Base-by-base conservation (phyloP, 1,284 basidiomycete genomes). In the Leccinum fallax region DNA sequence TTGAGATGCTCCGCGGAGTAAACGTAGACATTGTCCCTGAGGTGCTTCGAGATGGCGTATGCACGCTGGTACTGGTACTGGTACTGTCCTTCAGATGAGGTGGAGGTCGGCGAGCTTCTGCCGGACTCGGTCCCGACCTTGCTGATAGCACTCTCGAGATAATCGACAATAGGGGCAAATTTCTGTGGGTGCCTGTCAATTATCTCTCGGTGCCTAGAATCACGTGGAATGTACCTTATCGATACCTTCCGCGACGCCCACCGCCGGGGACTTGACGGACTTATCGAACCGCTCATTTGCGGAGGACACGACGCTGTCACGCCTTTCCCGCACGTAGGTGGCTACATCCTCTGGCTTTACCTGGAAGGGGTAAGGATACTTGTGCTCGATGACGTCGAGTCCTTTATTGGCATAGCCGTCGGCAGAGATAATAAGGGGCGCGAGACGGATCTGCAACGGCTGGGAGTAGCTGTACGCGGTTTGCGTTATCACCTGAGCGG, bases 21-120 rank as follows among this genome's bases (percentile, higher is more conserved):
- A 30, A 79, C 82, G 66, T 82, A 82, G 55, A 92, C 67, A 66
- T 87, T 83, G 67, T 86, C 85, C 63, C 80, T 82, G 64, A 91
- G 78, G 55, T 84, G 83, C 67, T 81, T 82, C 28, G 89, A 88
- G 58, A 93, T 82, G 43, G 80, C 79, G 63, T 84, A 80, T 53
- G 83, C 89, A 54, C 90, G 89, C 71, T 90, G 88, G 70, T 90
- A 90, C 74, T 93, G 91, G 68, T 84, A 90, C 71, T 88, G 80
- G 53, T 79, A 75, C 62, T 84, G 46, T 21, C 46, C 46, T 19
- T 48, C 80, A 5, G 71, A 65, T 21, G 73, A 57, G 8, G 54
- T 77, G 7, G 73, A 75, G 13, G 68, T 65, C 6, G 80, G 77
- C 10, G 76, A 76, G 28, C 79, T 78, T 11, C 80, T 72, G 8